These are phyloP conservation scores for Pseudomonodictys pantanalensis DNA, from an alignment of 495 filamentous ascomycete genomes.

Conservation along the genomic window DNA sequence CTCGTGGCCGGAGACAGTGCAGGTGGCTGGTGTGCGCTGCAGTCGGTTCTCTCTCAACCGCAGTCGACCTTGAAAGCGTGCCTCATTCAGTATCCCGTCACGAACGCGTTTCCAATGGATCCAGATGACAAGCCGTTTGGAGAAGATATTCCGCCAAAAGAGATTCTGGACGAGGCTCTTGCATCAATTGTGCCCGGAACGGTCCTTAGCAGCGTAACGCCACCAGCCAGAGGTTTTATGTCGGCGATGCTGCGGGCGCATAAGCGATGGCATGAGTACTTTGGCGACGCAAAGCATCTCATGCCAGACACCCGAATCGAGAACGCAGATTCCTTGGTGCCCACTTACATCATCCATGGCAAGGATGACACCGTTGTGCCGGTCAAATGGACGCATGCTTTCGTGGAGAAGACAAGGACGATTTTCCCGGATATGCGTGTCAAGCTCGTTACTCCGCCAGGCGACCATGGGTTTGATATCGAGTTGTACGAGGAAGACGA, in stretches of 20 bases:
- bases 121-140: neutral
- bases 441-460: neutral
- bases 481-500: slow-evolving; percentile 7
- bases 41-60: slow-evolving; percentile 1
- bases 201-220: neutral
- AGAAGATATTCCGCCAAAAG: neutral
- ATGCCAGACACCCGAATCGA: slow-evolving; percentile 1
- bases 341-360: neutral
- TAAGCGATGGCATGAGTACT: neutral
- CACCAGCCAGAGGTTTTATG: neutral
- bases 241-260: neutral
- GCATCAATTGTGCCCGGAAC: neutral
- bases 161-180: neutral
- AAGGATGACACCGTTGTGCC: slow-evolving; percentile 4
- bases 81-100: slow-evolving; percentile 4
- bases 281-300: slow-evolving; percentile 1
- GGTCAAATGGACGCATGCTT: neutral
- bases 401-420: slow-evolving; percentile 2
- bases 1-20: slow-evolving; percentile 9
- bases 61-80: neutral
- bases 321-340: neutral
- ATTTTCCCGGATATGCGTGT: neutral
- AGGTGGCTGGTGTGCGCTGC: slow-evolving; percentile 1
- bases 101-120: neutral
- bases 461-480: slow-evolving; percentile 9